Conservation (phyloP, 129 eudicot genomes). For the Helianthus annuus region HanXRQr2.0-SUNRISE NC_035433.2:86811065-86811564, state of each 20-base stretch:
- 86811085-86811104: slow-evolving; percentile 10
- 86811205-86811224: slow-evolving; percentile 26
- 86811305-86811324: neutral
- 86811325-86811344: neutral
- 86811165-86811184: slow-evolving; percentile 27
- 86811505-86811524: neutral
- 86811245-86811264: slow-evolving; percentile 96
- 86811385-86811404: slow-evolving; percentile 95
- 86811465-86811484: slow-evolving; percentile 11
- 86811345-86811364: neutral
- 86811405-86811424: slow-evolving; percentile 93
- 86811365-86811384: slow-evolving; percentile 63
- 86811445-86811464: neutral
- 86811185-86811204: neutral
- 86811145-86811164: slow-evolving; percentile 43
- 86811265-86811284: slow-evolving; percentile 99
- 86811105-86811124: slow-evolving; percentile 24
- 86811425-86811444: slow-evolving; percentile 12
- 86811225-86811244: slow-evolving; percentile 98
- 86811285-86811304: slow-evolving; percentile 98
- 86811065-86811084: slow-evolving; percentile 19
- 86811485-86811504: slow-evolving; percentile 6
- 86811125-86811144: slow-evolving; percentile 25
- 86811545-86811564: neutral
- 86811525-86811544: slow-evolving; percentile 13